phyloP scores from a whole-genome alignment of 2,329 filamentous ascomycete species.

The Alternaria hordeiaustralica region DNA sequence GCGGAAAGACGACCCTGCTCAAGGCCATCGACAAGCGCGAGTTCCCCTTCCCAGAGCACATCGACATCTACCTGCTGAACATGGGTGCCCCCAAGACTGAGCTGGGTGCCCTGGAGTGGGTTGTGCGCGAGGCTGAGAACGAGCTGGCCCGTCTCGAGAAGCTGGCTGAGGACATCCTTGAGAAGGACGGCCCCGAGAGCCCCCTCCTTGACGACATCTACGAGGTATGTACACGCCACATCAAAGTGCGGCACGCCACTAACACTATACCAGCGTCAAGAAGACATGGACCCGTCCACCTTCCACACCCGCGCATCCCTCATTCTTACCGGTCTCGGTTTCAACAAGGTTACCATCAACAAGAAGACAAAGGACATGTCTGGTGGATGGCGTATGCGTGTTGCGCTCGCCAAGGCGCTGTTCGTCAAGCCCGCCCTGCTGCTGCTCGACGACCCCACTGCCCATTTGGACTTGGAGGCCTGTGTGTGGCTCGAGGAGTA shows the following conservation, averaged over 20 bases:
- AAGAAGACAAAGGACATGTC: slow-evolving; percentile 99
- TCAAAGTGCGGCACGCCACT: background rate
- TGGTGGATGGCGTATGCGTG: slow-evolving; percentile 99
- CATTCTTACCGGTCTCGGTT: slow-evolving; percentile 97
- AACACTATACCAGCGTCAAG: slow-evolving; percentile 75
- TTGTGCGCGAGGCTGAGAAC: slow-evolving; percentile 90
- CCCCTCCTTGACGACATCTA: slow-evolving; percentile 92
- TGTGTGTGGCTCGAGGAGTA: slow-evolving; percentile 99
- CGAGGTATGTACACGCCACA: slow-evolving; percentile 68
- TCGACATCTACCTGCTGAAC: slow-evolving; percentile 98
- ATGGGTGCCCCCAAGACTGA: slow-evolving; percentile 92
- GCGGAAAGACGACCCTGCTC: slow-evolving; percentile 96
- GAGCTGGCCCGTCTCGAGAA: slow-evolving; percentile 91
- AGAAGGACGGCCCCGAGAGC: slow-evolving; percentile 89
- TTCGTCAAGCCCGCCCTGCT: slow-evolving; percentile 98
- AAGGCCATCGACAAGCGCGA: slow-evolving; percentile 94
- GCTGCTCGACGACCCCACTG: slow-evolving; percentile 96
- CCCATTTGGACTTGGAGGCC: slow-evolving; percentile 98
- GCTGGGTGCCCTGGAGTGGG: slow-evolving; percentile 93
- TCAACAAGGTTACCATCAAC: slow-evolving; percentile 97
- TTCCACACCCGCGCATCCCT: slow-evolving; percentile 95
- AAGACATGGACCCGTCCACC: slow-evolving; percentile 97
- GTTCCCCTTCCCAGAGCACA: slow-evolving; percentile 92
- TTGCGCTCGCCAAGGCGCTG: slow-evolving; percentile 93
- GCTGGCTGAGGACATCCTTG: slow-evolving; percentile 86